Percentiles rank a stretch among this genome's conserved stretches.
These are phyloP conservation scores for Xylaria sp. DNA, from an alignment of 2,329 filamentous ascomycete genomes.

Conservation along the genomic window DNA sequence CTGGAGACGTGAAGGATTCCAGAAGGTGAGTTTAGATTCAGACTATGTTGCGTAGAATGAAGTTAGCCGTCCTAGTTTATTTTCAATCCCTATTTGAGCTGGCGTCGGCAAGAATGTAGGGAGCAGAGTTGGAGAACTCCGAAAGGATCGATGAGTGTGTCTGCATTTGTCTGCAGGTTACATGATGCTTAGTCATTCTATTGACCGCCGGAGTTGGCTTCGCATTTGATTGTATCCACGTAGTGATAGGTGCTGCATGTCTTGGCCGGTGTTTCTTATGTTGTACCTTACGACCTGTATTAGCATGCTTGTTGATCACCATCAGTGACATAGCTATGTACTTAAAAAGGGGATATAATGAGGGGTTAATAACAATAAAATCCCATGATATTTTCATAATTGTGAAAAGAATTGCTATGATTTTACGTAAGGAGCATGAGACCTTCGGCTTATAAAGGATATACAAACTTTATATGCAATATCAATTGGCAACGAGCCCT, in stretches of 20 bases:
- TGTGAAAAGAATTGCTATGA: background rate
- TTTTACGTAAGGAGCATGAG: too few species aligned
- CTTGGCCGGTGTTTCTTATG: background rate
- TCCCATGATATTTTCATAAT: background rate
- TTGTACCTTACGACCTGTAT: background rate
- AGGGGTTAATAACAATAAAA: too few species aligned
- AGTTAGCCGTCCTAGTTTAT: background rate
- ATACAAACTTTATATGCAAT: too few species aligned
- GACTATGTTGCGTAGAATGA: background rate
- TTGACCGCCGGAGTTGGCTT: background rate
- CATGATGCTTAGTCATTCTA: background rate
- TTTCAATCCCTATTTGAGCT: background rate
- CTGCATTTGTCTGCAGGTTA: background rate
- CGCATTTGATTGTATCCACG: background rate
- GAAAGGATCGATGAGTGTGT: background rate
- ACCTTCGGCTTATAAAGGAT: too few species aligned
- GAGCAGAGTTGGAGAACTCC: slow-evolving; percentile 22
- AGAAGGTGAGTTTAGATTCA: too few species aligned
- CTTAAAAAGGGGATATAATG: too few species aligned
- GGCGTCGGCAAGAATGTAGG: background rate
- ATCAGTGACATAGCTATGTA: background rate
- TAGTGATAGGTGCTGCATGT: background rate
- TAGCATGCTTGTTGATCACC: background rate
- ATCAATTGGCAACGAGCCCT: too few species aligned
- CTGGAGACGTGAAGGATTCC: too few species aligned